Percentiles rank a stretch among this genome's conserved stretches.
Conservation (phyloP, 2,329 filamentous ascomycete genomes). For the Neonectria faginata region DNA sequence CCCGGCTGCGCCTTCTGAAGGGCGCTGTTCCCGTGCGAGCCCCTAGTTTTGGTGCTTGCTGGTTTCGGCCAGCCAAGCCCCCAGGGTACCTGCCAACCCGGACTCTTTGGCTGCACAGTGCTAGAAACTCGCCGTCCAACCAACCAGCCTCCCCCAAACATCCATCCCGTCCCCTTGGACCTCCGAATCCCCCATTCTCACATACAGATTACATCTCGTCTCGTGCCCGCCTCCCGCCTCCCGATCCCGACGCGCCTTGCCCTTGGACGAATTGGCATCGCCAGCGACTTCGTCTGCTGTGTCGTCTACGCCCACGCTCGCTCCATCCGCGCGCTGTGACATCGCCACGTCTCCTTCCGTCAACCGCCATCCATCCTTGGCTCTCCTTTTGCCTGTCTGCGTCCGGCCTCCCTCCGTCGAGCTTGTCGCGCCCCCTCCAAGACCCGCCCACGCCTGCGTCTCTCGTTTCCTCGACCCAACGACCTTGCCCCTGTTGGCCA, state of each 20-base stretch:
- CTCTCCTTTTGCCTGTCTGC: constrained; percentile 1
- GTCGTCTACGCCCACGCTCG: constrained; percentile 9
- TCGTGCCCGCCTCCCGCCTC: constrained; percentile 32
- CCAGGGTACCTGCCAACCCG: neutral
- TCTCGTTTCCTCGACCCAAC: constrained; percentile 23
- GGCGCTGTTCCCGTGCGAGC: constrained; percentile 1
- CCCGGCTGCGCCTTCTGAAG: constrained; percentile 5
- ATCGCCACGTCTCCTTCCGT: constrained; percentile 24
- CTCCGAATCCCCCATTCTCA: constrained; percentile 35
- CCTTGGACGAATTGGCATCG: constrained; percentile 38
- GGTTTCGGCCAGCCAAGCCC: constrained; percentile 4
- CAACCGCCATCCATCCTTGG: constrained; percentile 8
- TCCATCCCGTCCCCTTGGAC: constrained; percentile 32
- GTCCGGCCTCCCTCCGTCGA: constrained; percentile 30
- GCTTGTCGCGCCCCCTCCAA: constrained; percentile 31
- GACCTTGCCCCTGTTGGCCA: constrained; percentile 2
- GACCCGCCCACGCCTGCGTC: constrained; percentile 27
- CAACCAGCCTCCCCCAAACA: constrained; percentile 43
- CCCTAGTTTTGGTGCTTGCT: constrained; percentile 1
- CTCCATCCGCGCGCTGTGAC: constrained; percentile 15
- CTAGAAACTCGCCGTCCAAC: constrained; percentile 16
- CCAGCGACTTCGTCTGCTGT: constrained; percentile 31
- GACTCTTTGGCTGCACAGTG: constrained; percentile 39
- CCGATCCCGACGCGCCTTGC: constrained; percentile 39
- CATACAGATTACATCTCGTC: constrained; percentile 29